Base-by-base conservation (phyloP, 139 green algal species). In the Volvox africanus region DNA sequence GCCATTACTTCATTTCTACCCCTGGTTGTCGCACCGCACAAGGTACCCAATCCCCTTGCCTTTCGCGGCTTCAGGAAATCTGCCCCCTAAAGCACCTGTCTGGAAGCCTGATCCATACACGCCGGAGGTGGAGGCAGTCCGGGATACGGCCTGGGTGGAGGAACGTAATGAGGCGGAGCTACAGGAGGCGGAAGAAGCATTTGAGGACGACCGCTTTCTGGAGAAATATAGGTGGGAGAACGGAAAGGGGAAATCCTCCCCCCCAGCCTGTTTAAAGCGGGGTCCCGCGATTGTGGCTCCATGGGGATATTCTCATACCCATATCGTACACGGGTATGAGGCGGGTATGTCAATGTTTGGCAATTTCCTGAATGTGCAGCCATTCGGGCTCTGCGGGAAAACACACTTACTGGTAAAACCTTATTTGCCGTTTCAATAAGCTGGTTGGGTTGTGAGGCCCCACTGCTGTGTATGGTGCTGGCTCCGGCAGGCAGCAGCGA, bases 201-300 rank as follows among this genome's bases (percentile, higher is more conserved):
- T 98, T 88, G 86, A 88, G 0, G 97, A 99, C 79, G 97, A 99
- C 82, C 83, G 92, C 6, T 95, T 95, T 21, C 68, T 99, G 61
- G 96, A 96, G 61, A 87, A 97, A 73, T 98, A 97, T 91, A 93
- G 96, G 96, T 96, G 86, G 18, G 85, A 13, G 44, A 55, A 5
- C 44, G 44, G 44, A 30, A 61, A 82, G 2, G 67, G 67, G 22
- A 75, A 75, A 26, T 75, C 3, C 67, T 75, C 9, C 11, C 14
- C 24, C 67, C 67, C 24, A 12, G n/a, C n/a, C 67, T 75, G 6
- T 75, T 9, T 55, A 9, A 55, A 9, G 9, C 5, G 5, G 44
- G 44, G 44, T 9, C 44, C 44, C 44, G 5, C 9, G 5, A 55
- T 5, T 14, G 44, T 55, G 44, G 5, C 44, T 55, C 44, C 44